Base-by-base conservation (phyloP, 495 filamentous ascomycete genomes). In the Neurospora sp. region DNA sequence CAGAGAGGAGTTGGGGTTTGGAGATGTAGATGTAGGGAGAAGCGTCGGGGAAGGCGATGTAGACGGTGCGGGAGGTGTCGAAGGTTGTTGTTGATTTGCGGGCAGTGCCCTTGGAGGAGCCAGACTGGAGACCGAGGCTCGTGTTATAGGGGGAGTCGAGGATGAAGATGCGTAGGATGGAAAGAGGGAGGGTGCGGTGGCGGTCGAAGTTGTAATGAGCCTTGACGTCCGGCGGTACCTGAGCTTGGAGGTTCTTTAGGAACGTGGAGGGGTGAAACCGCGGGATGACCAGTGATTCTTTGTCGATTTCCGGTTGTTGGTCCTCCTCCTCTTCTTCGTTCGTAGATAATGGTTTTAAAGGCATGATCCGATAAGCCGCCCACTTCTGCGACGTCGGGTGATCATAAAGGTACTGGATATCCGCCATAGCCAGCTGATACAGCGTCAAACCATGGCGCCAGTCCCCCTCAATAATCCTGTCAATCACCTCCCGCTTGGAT, bases 401-500 rank as follows among this genome's bases (percentile, higher is more conserved):
- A 77, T 94, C 91, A 76, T 94, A 88, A n/a, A 95, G 84, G 78
- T 93, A 85, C 74, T 92, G 91, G 16, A 93, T 81, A 76, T 96
- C 93, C 18, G 90, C 90, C 86, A 93, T 94, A 69, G 92, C 93
- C 5, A 95, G 84, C 78, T 94, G 92, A 74, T 91, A 92, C 18
- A 97, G 81, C 1, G 87, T 90, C 27, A 96, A 83, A 1, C 93
- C 93, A 70, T 89, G 86, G 27, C 92, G 85, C 93, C 93, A 97
- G 79, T 97, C 93, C 59, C 92, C 92, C 73, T 94, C 90, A 0
- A 92, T 76, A 46, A 97, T 90, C 39, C 92, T 86, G 76, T 93
- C 92, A 8, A 92, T 83, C 5, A 95, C 87, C 78, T 97, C 93
- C 69, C 89, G 85, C 75, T 90, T 92, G 11, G 86, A 88, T 4